A percentile compares a stretch with the other conserved stretches of the same genome.
These are phyloP conservation scores for Boletus reticulatus DNA, from an alignment of 768 basidiomycete species.

Conservation along the genomic window DNA sequence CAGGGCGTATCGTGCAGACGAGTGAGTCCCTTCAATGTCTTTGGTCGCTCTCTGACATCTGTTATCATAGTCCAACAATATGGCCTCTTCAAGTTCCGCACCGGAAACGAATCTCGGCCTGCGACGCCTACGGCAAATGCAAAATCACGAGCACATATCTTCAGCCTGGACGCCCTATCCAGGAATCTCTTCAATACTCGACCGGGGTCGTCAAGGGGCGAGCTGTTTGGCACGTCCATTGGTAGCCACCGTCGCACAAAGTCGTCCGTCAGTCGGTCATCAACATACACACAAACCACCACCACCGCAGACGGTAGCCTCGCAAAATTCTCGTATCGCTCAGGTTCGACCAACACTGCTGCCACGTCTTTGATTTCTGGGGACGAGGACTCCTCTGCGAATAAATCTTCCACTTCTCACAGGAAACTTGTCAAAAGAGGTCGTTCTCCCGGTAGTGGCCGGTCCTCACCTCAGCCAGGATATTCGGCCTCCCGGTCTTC, in stretches of 20 bases:
- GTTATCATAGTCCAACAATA: conserved; percentile 70
- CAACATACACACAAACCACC: conserved; percentile 68
- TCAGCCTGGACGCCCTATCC: conserved; percentile 87
- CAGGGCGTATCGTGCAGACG: conserved; percentile 73
- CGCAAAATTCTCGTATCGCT: conserved; percentile 69
- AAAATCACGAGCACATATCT: conserved; percentile 76
- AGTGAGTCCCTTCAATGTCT: conserved; percentile 47
- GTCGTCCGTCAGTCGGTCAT: conserved; percentile 71
- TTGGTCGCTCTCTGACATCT: background rate
- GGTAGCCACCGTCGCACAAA: conserved; percentile 60
- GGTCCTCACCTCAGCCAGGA: conserved; percentile 35
- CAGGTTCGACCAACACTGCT: conserved; percentile 61
- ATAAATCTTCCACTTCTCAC: conserved; percentile 44
- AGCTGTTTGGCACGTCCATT: conserved; percentile 74
- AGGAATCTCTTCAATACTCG: conserved; percentile 80
- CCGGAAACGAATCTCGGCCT: conserved; percentile 73
- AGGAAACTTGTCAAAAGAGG: conserved; percentile 46
- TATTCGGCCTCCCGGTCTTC: conserved; percentile 40
- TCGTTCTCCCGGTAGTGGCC: conserved; percentile 40
- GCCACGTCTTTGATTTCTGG: conserved; percentile 59
- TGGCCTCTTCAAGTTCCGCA: conserved; percentile 85
- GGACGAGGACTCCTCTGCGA: conserved; percentile 59
- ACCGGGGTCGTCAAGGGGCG: conserved; percentile 65
- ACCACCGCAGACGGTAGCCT: conserved; percentile 66
- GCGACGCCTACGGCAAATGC: conserved; percentile 79